Evolutionary conservation across 1,284 basidiomycete species (phyloP).

Genomic region (Cronartium quercuum): DNA sequence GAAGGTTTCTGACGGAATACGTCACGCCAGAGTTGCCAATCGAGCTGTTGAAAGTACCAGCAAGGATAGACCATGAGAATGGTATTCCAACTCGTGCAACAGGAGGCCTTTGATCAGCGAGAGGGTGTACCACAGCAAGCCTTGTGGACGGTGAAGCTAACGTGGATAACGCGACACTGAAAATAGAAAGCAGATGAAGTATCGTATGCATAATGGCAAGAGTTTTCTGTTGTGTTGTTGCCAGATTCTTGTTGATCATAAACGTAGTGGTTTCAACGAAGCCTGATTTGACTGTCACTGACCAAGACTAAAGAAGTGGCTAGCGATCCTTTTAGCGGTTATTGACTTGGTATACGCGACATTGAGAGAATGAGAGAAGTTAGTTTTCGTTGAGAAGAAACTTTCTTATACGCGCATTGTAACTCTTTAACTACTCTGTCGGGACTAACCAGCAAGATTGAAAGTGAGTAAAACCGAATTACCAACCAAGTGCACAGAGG

Average conservation of each 20-base stretch:
- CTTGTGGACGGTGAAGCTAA: background rate
- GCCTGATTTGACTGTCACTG: no score
- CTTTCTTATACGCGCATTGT: no score
- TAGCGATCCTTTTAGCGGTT: no score
- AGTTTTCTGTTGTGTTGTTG: background rate
- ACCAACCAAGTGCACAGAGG: background rate
- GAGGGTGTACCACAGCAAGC: conserved; percentile 40
- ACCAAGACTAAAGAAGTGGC: no score
- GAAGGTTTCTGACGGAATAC: conserved; percentile 41
- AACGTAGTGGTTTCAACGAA: no score
- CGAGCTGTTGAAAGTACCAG: conserved; percentile 42
- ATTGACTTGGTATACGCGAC: no score
- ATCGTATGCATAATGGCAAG: background rate
- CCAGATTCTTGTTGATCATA: background rate
- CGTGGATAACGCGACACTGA: background rate
- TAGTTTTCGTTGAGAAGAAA: no score
- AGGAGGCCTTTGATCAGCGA: conserved; percentile 43
- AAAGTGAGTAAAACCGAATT: background rate
- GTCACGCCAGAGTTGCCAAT: conserved; percentile 40
- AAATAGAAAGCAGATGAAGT: background rate
- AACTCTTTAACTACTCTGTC: no score
- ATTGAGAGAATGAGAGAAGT: no score
- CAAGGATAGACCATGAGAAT: conserved; percentile 45
- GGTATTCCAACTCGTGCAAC: conserved; percentile 44
- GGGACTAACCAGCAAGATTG: background rate